A percentile compares a stretch with the other conserved stretches of the same genome.
These are phyloP conservation scores for Phytophthora pinifolia DNA, from an alignment of 352 stramenopile species.

Conservation along the genomic window DNA sequence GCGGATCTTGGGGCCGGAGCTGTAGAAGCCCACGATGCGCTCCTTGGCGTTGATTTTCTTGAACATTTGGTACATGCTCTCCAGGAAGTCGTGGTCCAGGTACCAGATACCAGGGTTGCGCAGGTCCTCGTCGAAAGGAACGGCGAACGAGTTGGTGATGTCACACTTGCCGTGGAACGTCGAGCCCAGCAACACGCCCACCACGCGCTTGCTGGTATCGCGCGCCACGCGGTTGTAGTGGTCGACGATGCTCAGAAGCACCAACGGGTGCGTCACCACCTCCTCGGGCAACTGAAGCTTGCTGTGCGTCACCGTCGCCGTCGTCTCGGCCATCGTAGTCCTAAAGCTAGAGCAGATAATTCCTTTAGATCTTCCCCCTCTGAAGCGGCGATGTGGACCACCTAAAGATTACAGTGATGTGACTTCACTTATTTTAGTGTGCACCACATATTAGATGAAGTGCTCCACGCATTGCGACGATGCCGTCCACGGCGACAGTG, in stretches of 20 bases:
- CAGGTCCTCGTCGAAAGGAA: constrained; percentile 99
- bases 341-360: neutral
- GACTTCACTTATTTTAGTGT: constrained; percentile 4
- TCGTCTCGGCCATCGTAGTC: constrained; percentile 14
- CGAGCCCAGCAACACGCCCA: constrained; percentile 97
- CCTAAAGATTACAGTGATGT: constrained; percentile 12
- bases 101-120: constrained; percentile 98
- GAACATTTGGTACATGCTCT: constrained; percentile 97
- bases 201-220: constrained; percentile 98
- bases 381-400: constrained; percentile 8
- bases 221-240: constrained; percentile 99
- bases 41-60: constrained; percentile 97
- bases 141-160: constrained; percentile 93
- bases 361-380: constrained; percentile 30
- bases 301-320: constrained; percentile 7
- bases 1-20: constrained; percentile 96
- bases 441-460: neutral
- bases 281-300: constrained; percentile 78
- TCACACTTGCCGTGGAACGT: constrained; percentile 94
- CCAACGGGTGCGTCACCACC: constrained; percentile 98
- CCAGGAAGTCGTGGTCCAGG: constrained; percentile 99
- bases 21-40: constrained; percentile 99
- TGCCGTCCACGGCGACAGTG: constrained; percentile 43
- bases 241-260: constrained; percentile 98
- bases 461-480: too few species aligned